Evolutionary conservation across 176 grass and related monocot species (phyloP).

Genomic region (Rhynchospora pubera): DNA sequence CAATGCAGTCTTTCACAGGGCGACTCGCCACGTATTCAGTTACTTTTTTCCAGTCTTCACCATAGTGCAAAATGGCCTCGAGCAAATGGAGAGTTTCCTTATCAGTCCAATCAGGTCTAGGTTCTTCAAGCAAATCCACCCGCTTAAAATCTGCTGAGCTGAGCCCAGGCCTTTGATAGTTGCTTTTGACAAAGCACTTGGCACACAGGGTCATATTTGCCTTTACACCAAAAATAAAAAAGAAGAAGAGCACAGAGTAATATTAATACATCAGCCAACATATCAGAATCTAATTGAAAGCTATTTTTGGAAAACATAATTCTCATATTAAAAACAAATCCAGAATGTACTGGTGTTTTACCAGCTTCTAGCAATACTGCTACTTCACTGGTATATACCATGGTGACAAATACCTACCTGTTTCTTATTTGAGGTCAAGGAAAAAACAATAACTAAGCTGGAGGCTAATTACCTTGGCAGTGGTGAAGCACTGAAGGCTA

Average conservation of each 20-base stretch:
- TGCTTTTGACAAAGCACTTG: constrained; percentile 63
- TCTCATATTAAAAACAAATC: background rate
- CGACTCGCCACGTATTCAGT: constrained; percentile 83
- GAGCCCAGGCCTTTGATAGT: constrained; percentile 80
- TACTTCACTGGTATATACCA: background rate
- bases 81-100: constrained; percentile 98
- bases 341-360: background rate
- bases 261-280: constrained; percentile 1
- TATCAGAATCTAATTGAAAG: background rate
- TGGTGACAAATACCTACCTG: background rate
- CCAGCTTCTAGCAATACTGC: background rate
- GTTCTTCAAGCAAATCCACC: constrained; percentile 71
- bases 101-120: constrained; percentile 91
- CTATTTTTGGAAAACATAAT: background rate
- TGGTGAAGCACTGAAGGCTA: constrained; percentile 67
- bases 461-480: constrained; percentile 53
- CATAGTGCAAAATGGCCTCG: constrained; percentile 84
- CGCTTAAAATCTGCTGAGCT: constrained; percentile 74
- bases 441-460: background rate
- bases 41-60: constrained; percentile 90
- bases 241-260: background rate
- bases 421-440: background rate
- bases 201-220: constrained; percentile 85
- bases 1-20: constrained; percentile 80
- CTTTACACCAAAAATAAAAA: constrained; percentile 36